phyloP scores from a whole-genome alignment of 768 basidiomycete species.

The Xerocomellus intermedius region DNA sequence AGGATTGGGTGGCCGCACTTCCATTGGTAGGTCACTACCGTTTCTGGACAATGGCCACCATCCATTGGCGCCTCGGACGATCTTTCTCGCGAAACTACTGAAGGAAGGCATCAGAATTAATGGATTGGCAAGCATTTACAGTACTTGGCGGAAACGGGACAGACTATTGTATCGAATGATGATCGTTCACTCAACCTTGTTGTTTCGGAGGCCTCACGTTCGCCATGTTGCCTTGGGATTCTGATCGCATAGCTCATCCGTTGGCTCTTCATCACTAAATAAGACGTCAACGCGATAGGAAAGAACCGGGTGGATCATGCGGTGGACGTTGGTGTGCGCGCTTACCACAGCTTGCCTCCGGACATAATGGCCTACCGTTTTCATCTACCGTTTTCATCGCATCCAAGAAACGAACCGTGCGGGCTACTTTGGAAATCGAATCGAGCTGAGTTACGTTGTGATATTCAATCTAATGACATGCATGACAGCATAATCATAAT shows the following conservation, averaged over 20 bases:
- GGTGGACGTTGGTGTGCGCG: slow-evolving; percentile 11
- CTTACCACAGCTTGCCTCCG: slow-evolving; percentile 4
- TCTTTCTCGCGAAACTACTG: background rate
- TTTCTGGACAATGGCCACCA: background rate
- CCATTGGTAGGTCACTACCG: background rate
- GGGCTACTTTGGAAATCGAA: background rate
- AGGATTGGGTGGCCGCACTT: background rate
- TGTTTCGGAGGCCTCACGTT: background rate
- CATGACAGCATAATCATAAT: background rate
- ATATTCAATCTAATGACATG: slow-evolving; percentile 2
- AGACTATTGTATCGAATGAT: background rate
- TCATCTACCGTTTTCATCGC: background rate
- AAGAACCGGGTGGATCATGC: background rate
- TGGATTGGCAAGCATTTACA: background rate
- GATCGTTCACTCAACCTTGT: background rate
- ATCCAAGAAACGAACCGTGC: slow-evolving; percentile 7
- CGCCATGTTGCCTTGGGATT: background rate
- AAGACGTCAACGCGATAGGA: background rate
- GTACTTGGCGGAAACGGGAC: background rate
- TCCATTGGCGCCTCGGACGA: background rate
- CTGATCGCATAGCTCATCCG: background rate
- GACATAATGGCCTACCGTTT: background rate
- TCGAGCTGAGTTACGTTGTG: slow-evolving; percentile 2
- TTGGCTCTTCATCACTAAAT: background rate
- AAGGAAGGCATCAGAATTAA: background rate